phyloP scores from a whole-genome alignment of 441 rosid species.

The Biscutella auriculata region DNA sequence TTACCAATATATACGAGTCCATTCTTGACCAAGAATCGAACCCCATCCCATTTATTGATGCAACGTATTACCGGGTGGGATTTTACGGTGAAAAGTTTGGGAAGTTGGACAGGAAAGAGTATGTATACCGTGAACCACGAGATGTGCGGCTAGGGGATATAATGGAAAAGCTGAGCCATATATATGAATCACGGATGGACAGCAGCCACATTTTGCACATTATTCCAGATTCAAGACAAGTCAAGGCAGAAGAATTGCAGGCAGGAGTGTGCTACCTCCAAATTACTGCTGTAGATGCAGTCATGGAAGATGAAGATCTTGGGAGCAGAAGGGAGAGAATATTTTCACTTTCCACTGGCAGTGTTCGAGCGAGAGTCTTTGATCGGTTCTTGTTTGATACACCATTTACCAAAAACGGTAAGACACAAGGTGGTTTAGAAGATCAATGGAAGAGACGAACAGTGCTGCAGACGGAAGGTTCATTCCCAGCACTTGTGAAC shows the following conservation, averaged over 20 bases:
- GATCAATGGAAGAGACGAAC: constrained; percentile 99
- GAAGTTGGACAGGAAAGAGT: constrained; percentile 77
- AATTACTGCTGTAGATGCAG: constrained; percentile 95
- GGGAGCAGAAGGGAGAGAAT: constrained; percentile 97
- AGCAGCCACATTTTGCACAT: constrained; percentile 76
- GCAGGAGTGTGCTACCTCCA: constrained; percentile 91
- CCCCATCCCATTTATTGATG: constrained; percentile 92
- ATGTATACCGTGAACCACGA: constrained; percentile 90
- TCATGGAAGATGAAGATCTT: constrained; percentile 98
- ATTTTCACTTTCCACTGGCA: constrained; percentile 89
- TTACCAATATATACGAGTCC: constrained; percentile 77
- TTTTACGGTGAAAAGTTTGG: constrained; percentile 91
- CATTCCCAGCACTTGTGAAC: constrained; percentile 96
- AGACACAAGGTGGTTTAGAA: constrained; percentile 96
- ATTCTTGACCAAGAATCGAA: constrained; percentile 96
- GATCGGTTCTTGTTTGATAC: constrained; percentile 97
- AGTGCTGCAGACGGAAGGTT: constrained; percentile 85
- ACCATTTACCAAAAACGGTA: constrained; percentile 96
- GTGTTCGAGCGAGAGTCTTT: constrained; percentile 87
- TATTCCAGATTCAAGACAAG: constrained; percentile 93
- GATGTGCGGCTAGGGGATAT: constrained; percentile 98
- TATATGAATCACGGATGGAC: constrained; percentile 88
- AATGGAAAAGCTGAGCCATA: constrained; percentile 98
- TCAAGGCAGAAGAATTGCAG: constrained; percentile 92
- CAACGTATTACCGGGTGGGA: constrained; percentile 95